These are phyloP conservation scores for Cytospora leucostoma DNA, from an alignment of 2,329 filamentous ascomycete genomes.

Conservation along the genomic window DNA sequence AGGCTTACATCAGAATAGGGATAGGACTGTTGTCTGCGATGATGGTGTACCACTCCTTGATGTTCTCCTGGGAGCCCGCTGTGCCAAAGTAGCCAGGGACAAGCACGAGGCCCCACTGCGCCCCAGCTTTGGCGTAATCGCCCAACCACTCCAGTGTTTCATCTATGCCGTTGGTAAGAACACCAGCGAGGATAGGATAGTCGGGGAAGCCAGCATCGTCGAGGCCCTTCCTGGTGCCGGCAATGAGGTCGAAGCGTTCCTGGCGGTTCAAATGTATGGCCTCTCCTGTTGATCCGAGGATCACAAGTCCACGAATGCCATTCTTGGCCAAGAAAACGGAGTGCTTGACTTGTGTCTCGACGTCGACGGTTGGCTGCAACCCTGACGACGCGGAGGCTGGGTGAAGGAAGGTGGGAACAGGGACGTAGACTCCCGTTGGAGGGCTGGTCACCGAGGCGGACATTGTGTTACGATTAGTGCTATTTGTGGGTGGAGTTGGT, in stretches of 20 bases:
- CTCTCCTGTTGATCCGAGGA: conserved; percentile 66
- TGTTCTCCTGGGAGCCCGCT: conserved; percentile 57
- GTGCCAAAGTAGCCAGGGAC: conserved; percentile 67
- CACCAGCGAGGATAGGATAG: conserved; percentile 63
- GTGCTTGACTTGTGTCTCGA: conserved; percentile 59
- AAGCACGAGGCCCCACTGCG: conserved; percentile 63
- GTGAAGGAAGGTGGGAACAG: conserved; percentile 66
- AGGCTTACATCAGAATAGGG: conserved; percentile 59
- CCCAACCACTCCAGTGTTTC: conserved; percentile 53
- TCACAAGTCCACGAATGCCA: conserved; percentile 62
- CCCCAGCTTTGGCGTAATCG: conserved; percentile 55
- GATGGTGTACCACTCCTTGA: conserved; percentile 61
- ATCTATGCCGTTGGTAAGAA: conserved; percentile 61
- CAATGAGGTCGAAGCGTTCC: conserved; percentile 58
- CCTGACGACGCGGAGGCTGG: conserved; percentile 45
- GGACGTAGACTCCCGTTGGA: conserved; percentile 59
- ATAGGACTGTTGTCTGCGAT: conserved; percentile 63
- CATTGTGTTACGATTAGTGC: conserved; percentile 6
- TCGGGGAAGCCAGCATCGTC: conserved; percentile 56
- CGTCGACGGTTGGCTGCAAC: conserved; percentile 55
- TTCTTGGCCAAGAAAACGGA: conserved; percentile 60
- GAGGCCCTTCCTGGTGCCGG: conserved; percentile 57
- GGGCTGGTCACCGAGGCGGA: conserved; percentile 35
- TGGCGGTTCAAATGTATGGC: conserved; percentile 60
- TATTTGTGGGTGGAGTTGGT: neutral